Percentiles rank a stretch among this genome's conserved stretches.
phyloP scores from a whole-genome alignment of 2,329 filamentous ascomycete species.

The Aschersonia sp. region DNA sequence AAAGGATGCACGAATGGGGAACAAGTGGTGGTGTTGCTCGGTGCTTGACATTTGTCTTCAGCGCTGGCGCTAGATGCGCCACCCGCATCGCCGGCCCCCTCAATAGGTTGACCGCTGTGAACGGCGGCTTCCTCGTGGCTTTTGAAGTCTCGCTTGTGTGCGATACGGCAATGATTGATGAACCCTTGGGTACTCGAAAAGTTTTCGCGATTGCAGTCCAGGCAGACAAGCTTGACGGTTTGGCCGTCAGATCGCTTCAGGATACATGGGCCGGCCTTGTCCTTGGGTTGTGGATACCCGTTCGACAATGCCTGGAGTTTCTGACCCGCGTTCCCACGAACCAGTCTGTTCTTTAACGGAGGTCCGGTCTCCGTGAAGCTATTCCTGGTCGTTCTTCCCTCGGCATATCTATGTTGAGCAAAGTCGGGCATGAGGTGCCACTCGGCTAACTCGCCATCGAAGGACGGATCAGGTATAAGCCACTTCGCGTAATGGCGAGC shows the following conservation, averaged over 20 bases:
- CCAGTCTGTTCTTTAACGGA: slow-evolving; percentile 33
- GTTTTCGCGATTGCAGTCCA: slow-evolving; percentile 77
- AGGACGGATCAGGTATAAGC: slow-evolving; percentile 78
- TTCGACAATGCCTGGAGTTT: slow-evolving; percentile 56
- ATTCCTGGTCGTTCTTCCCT: slow-evolving; percentile 70
- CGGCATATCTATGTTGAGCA: slow-evolving; percentile 31
- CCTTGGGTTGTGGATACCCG: slow-evolving; percentile 61
- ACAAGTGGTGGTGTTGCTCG: slow-evolving; percentile 2
- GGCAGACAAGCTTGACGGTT: slow-evolving; percentile 79
- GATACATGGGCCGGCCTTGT: slow-evolving; percentile 70
- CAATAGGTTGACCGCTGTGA: slow-evolving; percentile 71
- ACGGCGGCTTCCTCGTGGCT: slow-evolving; percentile 90
- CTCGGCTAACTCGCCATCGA: slow-evolving; percentile 53
- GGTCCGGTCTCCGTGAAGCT: slow-evolving; percentile 35
- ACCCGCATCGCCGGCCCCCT: slow-evolving; percentile 19
- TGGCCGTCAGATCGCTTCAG: slow-evolving; percentile 76
- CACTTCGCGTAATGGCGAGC: slow-evolving; percentile 90
- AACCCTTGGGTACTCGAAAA: slow-evolving; percentile 98
- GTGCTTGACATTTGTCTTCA: slow-evolving; percentile 12
- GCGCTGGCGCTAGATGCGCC: slow-evolving; percentile 4
- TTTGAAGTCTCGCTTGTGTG: slow-evolving; percentile 84
- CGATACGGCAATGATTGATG: slow-evolving; percentile 96
- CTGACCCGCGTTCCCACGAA: slow-evolving; percentile 36
- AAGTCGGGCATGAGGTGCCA: slow-evolving; percentile 26
- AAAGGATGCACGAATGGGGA: slow-evolving; percentile 17